Evolutionary conservation across 78 protist genomes (phyloP), one percentile per base, ranked within the genome.

Genomic region (Mastigamoeba balamuthi): DNA sequence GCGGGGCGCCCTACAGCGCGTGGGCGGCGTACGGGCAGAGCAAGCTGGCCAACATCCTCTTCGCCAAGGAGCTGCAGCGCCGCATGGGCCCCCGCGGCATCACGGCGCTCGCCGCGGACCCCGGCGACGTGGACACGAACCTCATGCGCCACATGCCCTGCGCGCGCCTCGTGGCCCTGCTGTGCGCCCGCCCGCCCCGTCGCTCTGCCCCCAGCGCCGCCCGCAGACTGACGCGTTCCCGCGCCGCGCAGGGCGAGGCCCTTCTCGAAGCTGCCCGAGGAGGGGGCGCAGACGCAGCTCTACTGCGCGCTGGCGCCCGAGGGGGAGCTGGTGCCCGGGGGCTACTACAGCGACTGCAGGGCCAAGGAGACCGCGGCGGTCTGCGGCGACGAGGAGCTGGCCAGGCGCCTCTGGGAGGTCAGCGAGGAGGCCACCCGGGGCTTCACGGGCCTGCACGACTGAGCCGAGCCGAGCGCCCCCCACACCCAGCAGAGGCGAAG

Each of bases 21-120:
- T 37, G 64, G 68, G 44, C 7, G 7, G 41, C 27, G 27, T 81
- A 81, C 40, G 63, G 33, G 7, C 69, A 23, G 23, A 38, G 68
- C 6, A 81, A 81, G 37, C 65, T 74, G 23, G 82, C 83, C 10
- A 78, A 78, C 58, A n/a, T 81, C 10, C 75, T 81, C 52, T 81
- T 81, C 63, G 17, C 68, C 4, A 0, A 37, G 6, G 85, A 81
- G 75, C 68, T 81, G 28, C 69, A 69, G 43, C 30, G 82, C 35
- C 28, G 80, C 7, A 1, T 66, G 17, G 33, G 9, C 17, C 17
- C 58, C n/a, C n/a, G n/a, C 17, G 58, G 17, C 58, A 48, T 48
- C 58, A 25, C 58, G 17, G 58, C 17, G 17, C 17, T 25, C 17
- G 58, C 58, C 17, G 58, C 17, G 58, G 33, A 48, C 58, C 58